Percentiles rank a stretch among this genome's conserved stretches.
Evolutionary conservation across 257 asterid genomes (phyloP).

Genomic region (Scutellaria galericulata): DNA sequence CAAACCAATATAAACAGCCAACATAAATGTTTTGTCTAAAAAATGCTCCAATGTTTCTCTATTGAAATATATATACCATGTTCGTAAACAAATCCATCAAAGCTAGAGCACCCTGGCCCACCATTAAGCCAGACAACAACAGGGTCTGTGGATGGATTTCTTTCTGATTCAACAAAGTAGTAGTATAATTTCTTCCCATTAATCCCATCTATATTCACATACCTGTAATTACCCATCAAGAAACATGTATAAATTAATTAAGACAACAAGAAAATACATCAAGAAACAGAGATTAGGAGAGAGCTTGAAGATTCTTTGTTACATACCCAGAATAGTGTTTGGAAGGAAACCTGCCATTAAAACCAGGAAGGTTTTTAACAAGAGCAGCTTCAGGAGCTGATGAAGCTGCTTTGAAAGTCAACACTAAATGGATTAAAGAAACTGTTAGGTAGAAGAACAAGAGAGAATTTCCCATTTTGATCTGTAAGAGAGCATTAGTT

Average conservation of each 20-base stretch:
- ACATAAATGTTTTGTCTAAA: not conserved
- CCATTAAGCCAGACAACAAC: slow-evolving; percentile 97
- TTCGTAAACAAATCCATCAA: slow-evolving; percentile 93
- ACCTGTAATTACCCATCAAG: slow-evolving; percentile 43
- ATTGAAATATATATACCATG: slow-evolving; percentile 57
- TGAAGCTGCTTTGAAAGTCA: slow-evolving; percentile 33
- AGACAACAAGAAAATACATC: not conserved
- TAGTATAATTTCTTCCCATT: slow-evolving; percentile 78
- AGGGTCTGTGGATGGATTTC: slow-evolving; percentile 73
- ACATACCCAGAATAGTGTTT: slow-evolving; percentile 85
- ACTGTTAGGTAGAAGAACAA: not conserved
- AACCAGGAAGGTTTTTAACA: slow-evolving; percentile 70
- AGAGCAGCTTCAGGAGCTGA: slow-evolving; percentile 75
- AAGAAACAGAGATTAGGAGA: not conserved
- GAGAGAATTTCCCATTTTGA: not conserved
- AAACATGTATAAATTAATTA: not conserved
- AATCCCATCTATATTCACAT: slow-evolving; percentile 48
- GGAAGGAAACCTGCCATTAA: slow-evolving; percentile 69
- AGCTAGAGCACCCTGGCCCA: slow-evolving; percentile 99
- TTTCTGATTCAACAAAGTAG: slow-evolving; percentile 86
- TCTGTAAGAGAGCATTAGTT: not conserved
- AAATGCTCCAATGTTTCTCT: not conserved
- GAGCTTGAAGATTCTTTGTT: not conserved
- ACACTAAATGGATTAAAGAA: not conserved
- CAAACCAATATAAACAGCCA: no score